A percentile compares a stretch with the other conserved stretches of the same genome.
These are phyloP conservation scores for Pythium phragmitis DNA, from an alignment of 352 stramenopile genomes.

Conservation along the genomic window DNA sequence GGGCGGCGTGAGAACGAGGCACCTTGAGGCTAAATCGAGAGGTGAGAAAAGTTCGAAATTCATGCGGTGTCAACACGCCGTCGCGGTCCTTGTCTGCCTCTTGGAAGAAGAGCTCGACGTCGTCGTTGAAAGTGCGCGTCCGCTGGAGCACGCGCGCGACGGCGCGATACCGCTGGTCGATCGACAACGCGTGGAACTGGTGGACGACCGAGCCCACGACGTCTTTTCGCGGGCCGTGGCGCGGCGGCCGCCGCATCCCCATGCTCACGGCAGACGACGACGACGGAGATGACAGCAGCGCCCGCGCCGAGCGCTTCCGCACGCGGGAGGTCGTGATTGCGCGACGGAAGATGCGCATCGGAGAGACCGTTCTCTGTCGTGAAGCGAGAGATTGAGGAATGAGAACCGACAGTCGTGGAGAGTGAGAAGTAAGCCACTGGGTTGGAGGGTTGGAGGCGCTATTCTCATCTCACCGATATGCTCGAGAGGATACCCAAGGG, in stretches of 20 bases:
- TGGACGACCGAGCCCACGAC: slow-evolving; percentile 46
- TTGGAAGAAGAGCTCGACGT: slow-evolving; percentile 66
- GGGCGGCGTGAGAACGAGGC: slow-evolving; percentile 35
- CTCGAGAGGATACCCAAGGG: background rate
- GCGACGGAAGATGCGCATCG: slow-evolving; percentile 28
- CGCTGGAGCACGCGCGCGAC: slow-evolving; percentile 52
- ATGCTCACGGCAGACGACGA: slow-evolving; percentile 7
- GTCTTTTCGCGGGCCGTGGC: slow-evolving; percentile 15
- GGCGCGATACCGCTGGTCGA: slow-evolving; percentile 51
- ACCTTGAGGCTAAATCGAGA: slow-evolving; percentile 66
- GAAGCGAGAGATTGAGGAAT: slow-evolving; percentile 2
- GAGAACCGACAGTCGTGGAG: background rate
- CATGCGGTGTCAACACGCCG: slow-evolving; percentile 58
- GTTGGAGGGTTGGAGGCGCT: background rate
- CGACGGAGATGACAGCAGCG: background rate
- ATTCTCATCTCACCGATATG: background rate
- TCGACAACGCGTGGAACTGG: slow-evolving; percentile 58
- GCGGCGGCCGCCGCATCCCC: slow-evolving; percentile 19
- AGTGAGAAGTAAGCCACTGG: no score
- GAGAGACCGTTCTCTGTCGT: background rate
- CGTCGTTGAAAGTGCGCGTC: slow-evolving; percentile 40
- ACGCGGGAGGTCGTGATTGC: slow-evolving; percentile 18
- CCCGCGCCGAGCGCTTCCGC: slow-evolving; percentile 23
- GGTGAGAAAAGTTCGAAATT: slow-evolving; percentile 63
- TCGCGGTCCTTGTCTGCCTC: slow-evolving; percentile 73